Percentiles rank a stretch among this genome's conserved stretches.
phyloP scores from a whole-genome alignment of 1,139 yeast genomes.

The Suhomyces anneliseae region DNA sequence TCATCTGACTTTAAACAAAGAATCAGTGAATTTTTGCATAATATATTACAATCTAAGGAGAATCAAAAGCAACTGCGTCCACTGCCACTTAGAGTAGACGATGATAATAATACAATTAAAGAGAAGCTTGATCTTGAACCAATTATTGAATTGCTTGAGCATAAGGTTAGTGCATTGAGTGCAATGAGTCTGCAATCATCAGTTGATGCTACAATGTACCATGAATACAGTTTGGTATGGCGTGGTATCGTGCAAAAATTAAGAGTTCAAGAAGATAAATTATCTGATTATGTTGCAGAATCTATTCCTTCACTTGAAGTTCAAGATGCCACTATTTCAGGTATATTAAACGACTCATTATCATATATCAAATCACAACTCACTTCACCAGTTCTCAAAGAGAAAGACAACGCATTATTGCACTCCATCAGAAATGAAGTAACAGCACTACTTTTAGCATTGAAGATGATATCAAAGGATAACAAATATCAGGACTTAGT shows the following conservation, averaged over 20 bases:
- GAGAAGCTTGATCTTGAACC: slow-evolving; percentile 39
- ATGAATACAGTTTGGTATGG: slow-evolving; percentile 37
- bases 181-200: slow-evolving; percentile 29
- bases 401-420: slow-evolving; percentile 18
- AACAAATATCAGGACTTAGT: slow-evolving; percentile 1
- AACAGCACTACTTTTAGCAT: slow-evolving; percentile 22
- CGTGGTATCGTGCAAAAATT: slow-evolving; percentile 35
- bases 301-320: slow-evolving; percentile 13
- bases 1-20: slow-evolving; percentile 26
- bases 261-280: slow-evolving; percentile 27
- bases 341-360: slow-evolving; percentile 12
- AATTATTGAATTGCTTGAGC: slow-evolving; percentile 28
- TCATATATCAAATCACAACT: slow-evolving; percentile 2
- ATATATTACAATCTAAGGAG: neutral
- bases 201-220: slow-evolving; percentile 29
- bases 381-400: neutral
- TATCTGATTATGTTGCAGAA: slow-evolving; percentile 20
- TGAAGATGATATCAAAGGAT: slow-evolving; percentile 16
- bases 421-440: slow-evolving; percentile 25
- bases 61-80: neutral
- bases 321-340: slow-evolving; percentile 8
- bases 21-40: slow-evolving; percentile 12
- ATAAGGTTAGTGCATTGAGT: slow-evolving; percentile 30
- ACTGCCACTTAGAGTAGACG: slow-evolving; percentile 26
- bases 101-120: slow-evolving; percentile 32